Conservation (phyloP, 169 alveolate species). For the Theileria luwenshuni region DNA sequence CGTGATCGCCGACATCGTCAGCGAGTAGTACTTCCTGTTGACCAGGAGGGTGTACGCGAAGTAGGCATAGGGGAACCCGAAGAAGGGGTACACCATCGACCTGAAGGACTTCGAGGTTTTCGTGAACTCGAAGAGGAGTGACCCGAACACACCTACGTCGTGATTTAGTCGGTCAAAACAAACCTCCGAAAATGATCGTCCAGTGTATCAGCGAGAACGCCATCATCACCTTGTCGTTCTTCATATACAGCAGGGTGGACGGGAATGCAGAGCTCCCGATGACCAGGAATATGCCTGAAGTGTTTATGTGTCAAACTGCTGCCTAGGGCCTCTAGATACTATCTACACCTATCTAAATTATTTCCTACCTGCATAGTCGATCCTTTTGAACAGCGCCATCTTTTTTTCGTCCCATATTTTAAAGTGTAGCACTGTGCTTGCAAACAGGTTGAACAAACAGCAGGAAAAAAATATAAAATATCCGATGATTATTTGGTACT, state of each 20-base stretch:
- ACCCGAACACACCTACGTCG: slow-evolving; percentile 41
- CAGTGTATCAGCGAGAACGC: slow-evolving; percentile 63
- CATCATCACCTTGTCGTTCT: slow-evolving; percentile 39
- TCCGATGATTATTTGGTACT: slow-evolving; percentile 20
- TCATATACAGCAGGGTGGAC: slow-evolving; percentile 40
- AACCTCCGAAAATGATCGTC: slow-evolving; percentile 60
- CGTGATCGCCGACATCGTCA: slow-evolving; percentile 36
- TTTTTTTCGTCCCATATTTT: slow-evolving; percentile 18
- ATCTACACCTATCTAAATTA: neutral
- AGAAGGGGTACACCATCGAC: slow-evolving; percentile 45
- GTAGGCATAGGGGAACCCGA: slow-evolving; percentile 62
- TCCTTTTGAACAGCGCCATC: slow-evolving; percentile 10
- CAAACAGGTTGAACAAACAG: slow-evolving; percentile 50
- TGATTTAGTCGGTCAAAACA: slow-evolving; percentile 10
- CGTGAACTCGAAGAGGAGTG: slow-evolving; percentile 41
- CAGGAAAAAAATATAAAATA: slow-evolving; percentile 42
- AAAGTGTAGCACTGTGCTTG: slow-evolving; percentile 59
- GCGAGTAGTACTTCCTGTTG: slow-evolving; percentile 35
- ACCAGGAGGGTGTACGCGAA: slow-evolving; percentile 43
- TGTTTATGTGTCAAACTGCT: neutral
- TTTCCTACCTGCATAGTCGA: slow-evolving; percentile 23
- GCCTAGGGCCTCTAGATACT: neutral
- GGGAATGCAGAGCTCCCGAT: slow-evolving; percentile 79
- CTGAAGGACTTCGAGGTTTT: slow-evolving; percentile 54
- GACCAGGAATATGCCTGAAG: slow-evolving; percentile 74